Base-by-base conservation (phyloP, 2,329 filamentous ascomycete genomes). In the Fusarium devonianum region DNA sequence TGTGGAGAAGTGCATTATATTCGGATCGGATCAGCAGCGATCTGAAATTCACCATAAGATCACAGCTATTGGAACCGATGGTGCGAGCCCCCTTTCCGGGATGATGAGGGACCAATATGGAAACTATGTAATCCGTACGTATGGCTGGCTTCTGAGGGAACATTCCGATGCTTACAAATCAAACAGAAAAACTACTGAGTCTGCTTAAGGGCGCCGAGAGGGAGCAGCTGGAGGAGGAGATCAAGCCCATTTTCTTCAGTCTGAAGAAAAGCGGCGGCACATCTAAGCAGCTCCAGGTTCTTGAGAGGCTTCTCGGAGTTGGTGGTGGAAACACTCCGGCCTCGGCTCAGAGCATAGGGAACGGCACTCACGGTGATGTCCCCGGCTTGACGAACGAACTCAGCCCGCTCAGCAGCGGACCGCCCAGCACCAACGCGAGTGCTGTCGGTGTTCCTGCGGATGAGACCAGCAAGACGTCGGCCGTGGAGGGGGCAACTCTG, bases 81-180 rank as follows among this genome's bases (percentile, higher is more conserved):
- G 88, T 10, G 84, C 85, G 46, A 87, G 79, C 46, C 83, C 86
- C n/a, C 75, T 97, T 26, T 80, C 88, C 54, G 78, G 82, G 16
- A 80, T 97, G 73, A 92, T 97, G 80, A 89, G 87, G 58, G 93
- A 99, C 68, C 88, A 90, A 58, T 97, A 87, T 69, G 94, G 90
- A 52, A 99, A 99, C 71, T 99, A 97, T 69, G 93, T 97, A 5
- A 88, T 97, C 54, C 93, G 92, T 96, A 84, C 85, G 91, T 71
- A 85, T 18, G 16, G 32, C 37, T 10, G 14, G n/a, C 16, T n/a
- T 10, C 12, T 30, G 14, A 21, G 8, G 4, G 35, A 34, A 10
- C 3, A 12, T 25, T 4, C 22, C n/a, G 13, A 17, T 25, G 32
- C 60, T 66, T 52, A 66, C 49, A 12, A 17, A 12, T 26, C 33